Evolutionary conservation across 2,329 filamentous ascomycete genomes (phyloP).

Genomic region (Beauveria sp.): DNA sequence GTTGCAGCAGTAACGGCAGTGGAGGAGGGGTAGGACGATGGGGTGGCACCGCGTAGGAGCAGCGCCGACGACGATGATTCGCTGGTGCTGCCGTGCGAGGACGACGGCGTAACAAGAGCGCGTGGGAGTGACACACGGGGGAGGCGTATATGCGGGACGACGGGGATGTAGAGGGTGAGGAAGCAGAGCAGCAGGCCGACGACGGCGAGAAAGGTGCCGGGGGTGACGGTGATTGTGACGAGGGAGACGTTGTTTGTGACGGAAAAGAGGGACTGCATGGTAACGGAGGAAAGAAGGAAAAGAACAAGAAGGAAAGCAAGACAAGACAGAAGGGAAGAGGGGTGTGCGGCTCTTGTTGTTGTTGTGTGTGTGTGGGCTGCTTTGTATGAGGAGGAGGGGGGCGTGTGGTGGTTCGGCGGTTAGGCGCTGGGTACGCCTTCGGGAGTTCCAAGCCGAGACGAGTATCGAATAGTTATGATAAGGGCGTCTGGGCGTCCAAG

Average conservation of each 20-base stretch:
- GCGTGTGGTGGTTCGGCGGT: not conserved
- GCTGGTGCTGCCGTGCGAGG: slow-evolving; percentile 4
- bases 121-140: slow-evolving; percentile 24
- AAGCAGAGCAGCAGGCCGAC: slow-evolving; percentile 44
- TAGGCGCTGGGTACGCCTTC: not conserved
- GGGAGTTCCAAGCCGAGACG: not conserved
- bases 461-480: no score
- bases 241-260: slow-evolving; percentile 57
- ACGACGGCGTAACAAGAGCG: not conserved
- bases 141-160: slow-evolving; percentile 25
- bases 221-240: slow-evolving; percentile 50
- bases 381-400: not conserved
- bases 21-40: not conserved
- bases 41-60: not conserved
- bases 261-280: slow-evolving; percentile 52
- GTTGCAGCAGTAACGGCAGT: slow-evolving; percentile 6
- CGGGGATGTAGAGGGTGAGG: slow-evolving; percentile 39
- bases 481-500: no score
- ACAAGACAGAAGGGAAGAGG: not conserved
- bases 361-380: not conserved
- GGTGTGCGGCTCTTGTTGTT: not conserved
- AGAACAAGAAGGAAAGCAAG: not conserved
- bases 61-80: not conserved
- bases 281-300: not conserved
- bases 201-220: slow-evolving; percentile 48